phyloP scores from a whole-genome alignment of 768 basidiomycete genomes.

The Mycena floridula region DNA sequence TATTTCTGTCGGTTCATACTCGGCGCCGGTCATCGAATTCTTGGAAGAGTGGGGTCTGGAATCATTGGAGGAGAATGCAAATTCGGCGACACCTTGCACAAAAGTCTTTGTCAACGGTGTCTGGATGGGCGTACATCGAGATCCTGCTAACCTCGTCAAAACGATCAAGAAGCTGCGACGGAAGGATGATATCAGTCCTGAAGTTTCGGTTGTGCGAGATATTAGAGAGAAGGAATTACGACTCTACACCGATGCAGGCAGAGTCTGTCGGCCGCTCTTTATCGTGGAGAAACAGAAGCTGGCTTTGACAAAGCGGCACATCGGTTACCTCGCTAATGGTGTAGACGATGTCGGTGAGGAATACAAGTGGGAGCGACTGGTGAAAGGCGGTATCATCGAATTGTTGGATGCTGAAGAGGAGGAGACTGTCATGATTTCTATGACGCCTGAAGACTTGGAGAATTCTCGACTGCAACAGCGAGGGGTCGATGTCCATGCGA shows the following conservation, averaged over 20 bases:
- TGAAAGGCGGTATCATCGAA: conserved; percentile 88
- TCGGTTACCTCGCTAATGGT: conserved; percentile 61
- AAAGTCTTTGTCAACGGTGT: conserved; percentile 99
- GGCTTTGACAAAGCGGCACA: conserved; percentile 75
- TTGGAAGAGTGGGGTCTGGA: conserved; percentile 98
- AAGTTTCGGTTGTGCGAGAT: conserved; percentile 96
- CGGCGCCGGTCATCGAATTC: conserved; percentile 96
- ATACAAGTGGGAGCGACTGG: conserved; percentile 79
- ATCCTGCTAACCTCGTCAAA: conserved; percentile 86
- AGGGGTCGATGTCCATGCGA: conserved; percentile 50
- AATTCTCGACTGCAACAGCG: conserved; percentile 64
- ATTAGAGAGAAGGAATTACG: conserved; percentile 93
- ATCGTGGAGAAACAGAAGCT: conserved; percentile 92
- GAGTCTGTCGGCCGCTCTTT: conserved; percentile 95
- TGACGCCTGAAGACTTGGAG: conserved; percentile 95
- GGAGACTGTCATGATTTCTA: conserved; percentile 99
- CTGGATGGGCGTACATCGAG: conserved; percentile 98
- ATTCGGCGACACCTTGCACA: conserved; percentile 75
- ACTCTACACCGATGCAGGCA: conserved; percentile 93
- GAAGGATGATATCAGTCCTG: conserved; percentile 91
- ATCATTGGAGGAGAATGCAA: conserved; percentile 89
- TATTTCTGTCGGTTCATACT: conserved; percentile 95
- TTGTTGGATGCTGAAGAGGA: conserved; percentile 97
- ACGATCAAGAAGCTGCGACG: conserved; percentile 90
- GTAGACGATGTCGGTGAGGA: conserved; percentile 54